Evolutionary conservation across 495 filamentous ascomycete genomes (phyloP), one percentile per base, ranked within the genome.

Genomic region (Lepraria neglecta): DNA sequence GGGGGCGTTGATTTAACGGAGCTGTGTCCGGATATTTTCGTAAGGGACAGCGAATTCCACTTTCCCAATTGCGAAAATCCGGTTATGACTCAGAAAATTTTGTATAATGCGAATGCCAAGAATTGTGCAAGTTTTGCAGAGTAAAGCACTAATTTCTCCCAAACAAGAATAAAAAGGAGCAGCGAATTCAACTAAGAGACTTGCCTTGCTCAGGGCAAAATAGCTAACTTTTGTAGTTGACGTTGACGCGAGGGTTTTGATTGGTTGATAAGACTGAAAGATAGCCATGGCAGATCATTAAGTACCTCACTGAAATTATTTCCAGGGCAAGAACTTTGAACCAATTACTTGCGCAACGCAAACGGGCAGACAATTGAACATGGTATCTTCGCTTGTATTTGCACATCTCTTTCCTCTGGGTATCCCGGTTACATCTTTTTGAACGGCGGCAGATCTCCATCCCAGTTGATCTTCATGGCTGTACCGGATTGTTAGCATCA

Each of bases 401-500:
- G 35, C 57, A 50, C 4, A 38, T 40, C n/a, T 24, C 56, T 12
- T 0, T 28, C 30, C 35, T 6, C 45, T 42, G 44, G 17, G n/a
- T 19, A 33, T 17, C 27, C 31, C 9, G 27, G 31, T 55, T 45
- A 63, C 64, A 59, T 58, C 64, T 64, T 64, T 53, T 63, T 65
- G 58, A 73, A 59, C 5, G 67, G 65, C 10, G 74, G 73, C 38
- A 77, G 63, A 15, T 74, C 71, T 27, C 76, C 74, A 63, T 74
- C 71, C 65, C 70, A 78, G 58, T 74, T 69, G 38, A 77, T 62
- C 58, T 77, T 75, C 69, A 74, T 75, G 38, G 74, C 74, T 77
- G 46, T 40, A 61, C n/a, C 9, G 30, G 12, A 53, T 47, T 7
- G 50, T 70, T 58, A 72, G 67, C 56, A 46, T 17, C 33, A 27